Evolutionary conservation across 257 asterid species (phyloP).

Genomic region (Catharanthus roseus): DNA sequence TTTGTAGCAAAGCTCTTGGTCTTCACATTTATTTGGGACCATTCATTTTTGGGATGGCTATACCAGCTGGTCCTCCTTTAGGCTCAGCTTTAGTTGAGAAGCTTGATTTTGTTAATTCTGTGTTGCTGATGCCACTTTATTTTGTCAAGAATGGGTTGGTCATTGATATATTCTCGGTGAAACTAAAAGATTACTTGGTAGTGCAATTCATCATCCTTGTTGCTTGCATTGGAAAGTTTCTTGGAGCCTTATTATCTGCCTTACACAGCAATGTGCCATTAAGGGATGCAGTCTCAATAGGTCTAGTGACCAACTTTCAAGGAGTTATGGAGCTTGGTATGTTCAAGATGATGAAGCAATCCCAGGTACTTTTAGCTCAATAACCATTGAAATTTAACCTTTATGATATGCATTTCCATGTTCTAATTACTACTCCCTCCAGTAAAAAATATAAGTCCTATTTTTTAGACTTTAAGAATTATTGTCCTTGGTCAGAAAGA

Average conservation of each 20-base stretch:
- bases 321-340: conserved; percentile 35
- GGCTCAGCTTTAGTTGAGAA: conserved; percentile 44
- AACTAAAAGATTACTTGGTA: conserved; percentile 8
- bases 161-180: conserved; percentile 25
- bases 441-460: too few species aligned
- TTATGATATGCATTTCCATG: too few species aligned
- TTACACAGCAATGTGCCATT: conserved; percentile 14
- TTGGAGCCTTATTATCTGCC: conserved; percentile 33
- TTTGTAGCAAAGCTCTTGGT: conserved; percentile 27
- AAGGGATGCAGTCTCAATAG: conserved; percentile 32
- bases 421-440: too few species aligned
- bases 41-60: conserved; percentile 26
- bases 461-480: too few species aligned
- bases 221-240: conserved; percentile 34
- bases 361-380: conserved; percentile 18
- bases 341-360: conserved; percentile 33
- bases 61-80: conserved; percentile 48
- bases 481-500: too few species aligned
- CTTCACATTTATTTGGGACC: conserved; percentile 29
- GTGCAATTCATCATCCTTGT: conserved; percentile 27
- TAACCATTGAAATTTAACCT: too few species aligned
- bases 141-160: conserved; percentile 38
- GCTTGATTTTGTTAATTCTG: conserved; percentile 25
- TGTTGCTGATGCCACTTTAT: conserved; percentile 42
- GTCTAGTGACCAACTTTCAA: conserved; percentile 36